A percentile compares a stretch with the other conserved stretches of the same genome.
Evolutionary conservation across 495 filamentous ascomycete species (phyloP).

Genomic region (Tuber umbilicatum): DNA sequence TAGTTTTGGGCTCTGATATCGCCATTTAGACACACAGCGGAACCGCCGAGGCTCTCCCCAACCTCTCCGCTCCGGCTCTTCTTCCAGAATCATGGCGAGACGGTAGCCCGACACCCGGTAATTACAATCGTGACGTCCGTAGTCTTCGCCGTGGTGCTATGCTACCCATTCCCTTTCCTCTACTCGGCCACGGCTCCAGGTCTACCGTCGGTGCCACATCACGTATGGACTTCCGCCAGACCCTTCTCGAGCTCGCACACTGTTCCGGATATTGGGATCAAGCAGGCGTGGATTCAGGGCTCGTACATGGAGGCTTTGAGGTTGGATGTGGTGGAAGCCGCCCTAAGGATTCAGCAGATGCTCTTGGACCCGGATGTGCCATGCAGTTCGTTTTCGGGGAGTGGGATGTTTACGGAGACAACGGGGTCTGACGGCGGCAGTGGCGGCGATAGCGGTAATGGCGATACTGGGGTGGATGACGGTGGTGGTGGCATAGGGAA

Average conservation of each 20-base stretch:
- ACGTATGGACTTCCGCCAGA: conserved; percentile 69
- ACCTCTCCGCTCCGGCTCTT: conserved; percentile 54
- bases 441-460: conserved; percentile 1
- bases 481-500: conserved; percentile 26
- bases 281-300: conserved; percentile 51
- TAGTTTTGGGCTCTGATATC: conserved; percentile 44
- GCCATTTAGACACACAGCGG: conserved; percentile 49
- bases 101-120: conserved; percentile 60
- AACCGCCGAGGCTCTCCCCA: conserved; percentile 55
- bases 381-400: conserved; percentile 26
- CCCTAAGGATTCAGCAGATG: conserved; percentile 57
- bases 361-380: conserved; percentile 48
- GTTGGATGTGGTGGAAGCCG: conserved; percentile 53
- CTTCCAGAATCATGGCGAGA: conserved; percentile 58
- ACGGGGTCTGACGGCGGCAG: background rate
- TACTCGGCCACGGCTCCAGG: conserved; percentile 56
- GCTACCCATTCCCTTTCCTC: conserved; percentile 62
- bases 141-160: conserved; percentile 55
- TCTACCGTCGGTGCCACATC: conserved; percentile 60
- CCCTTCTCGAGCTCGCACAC: conserved; percentile 47
- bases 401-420: conserved; percentile 8
- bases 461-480: background rate
- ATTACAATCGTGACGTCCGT: conserved; percentile 58
- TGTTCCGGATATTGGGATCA: conserved; percentile 48
- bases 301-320: conserved; percentile 63